Base-by-base conservation (phyloP, 768 basidiomycete genomes). In the Lactarius hatsudake region DNA sequence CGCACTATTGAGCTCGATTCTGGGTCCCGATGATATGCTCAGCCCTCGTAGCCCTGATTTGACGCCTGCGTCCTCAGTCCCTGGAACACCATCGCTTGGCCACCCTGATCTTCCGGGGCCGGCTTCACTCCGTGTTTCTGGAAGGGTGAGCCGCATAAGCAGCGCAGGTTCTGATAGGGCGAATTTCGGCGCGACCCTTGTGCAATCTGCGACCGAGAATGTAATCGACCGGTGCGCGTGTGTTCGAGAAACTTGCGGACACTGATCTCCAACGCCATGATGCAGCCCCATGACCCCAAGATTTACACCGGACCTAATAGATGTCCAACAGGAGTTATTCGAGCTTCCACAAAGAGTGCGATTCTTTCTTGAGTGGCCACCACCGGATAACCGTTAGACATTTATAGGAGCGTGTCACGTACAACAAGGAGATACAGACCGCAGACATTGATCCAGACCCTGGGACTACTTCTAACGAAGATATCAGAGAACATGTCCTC, bases 271-370 rank as follows among this genome's bases (percentile, higher is more conserved):
- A 71, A 55, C 30, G 30, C 28, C 59, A n/a, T 59, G 53, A 69
- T 40, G 30, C 64, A 91, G 89, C 65, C 80, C 80, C 55, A 80
- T 91, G 73, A 86, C 84, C 5, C 87, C 88, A 13, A 82, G 90
- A 53, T 81, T 84, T 36, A 79, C 87, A 53, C 84, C 85, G n/a
- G 92, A 93, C 73, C 82, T 94, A n/a, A 85, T 96, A 59, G 93
- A 96, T 71, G 83, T 92, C 20, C 91, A 94, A 70, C 88, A 93
- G 73, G 95, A 97, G 74, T 79, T 97, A 6, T 96, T 93, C 71
- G 94, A 96, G 72, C 79, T 95, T 13, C 94, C 94, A 2, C 87
- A 90, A 73, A 93, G 90, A 81, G 94, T 93, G n/a, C 32, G 72
- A 64, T 28, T n/a, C 51, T 17, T 51, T 54, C 30, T 2, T 34